A percentile compares a stretch with the other conserved stretches of the same genome.
These are phyloP conservation scores for Aspergillus hiratsukae DNA, from an alignment of 2,329 filamentous ascomycete genomes.

Conservation along the genomic window DNA sequence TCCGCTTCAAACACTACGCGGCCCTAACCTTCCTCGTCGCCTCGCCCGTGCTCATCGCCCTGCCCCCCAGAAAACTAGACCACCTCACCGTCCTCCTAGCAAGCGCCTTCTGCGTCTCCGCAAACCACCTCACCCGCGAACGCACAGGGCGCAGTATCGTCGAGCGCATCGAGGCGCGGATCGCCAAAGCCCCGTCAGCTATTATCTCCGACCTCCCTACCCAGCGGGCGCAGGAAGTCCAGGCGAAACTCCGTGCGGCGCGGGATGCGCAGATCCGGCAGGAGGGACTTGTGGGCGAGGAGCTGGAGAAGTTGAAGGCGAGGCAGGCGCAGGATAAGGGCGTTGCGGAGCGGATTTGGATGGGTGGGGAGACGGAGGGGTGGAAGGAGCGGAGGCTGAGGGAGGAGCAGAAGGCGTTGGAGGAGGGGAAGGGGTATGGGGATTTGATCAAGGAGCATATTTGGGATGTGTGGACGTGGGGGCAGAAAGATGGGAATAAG, in stretches of 20 bases:
- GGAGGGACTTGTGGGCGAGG: conserved; percentile 18
- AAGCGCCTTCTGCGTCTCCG: conserved; percentile 37
- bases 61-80: conserved; percentile 38
- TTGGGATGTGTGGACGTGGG: conserved; percentile 44
- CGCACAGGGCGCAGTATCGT: conserved; percentile 32
- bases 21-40: conserved; percentile 35
- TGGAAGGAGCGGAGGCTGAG: conserved; percentile 41
- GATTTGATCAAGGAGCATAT: conserved; percentile 45
- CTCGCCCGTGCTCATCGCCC: conserved; percentile 28
- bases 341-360: conserved; percentile 31
- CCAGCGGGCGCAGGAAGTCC: conserved; percentile 31
- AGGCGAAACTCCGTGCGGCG: conserved; percentile 26
- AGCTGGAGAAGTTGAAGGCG: conserved; percentile 32
- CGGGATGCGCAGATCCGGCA: conserved; percentile 24
- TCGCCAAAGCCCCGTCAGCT: conserved; percentile 18
- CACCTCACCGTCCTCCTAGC: conserved; percentile 34
- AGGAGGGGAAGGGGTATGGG: conserved; percentile 41
- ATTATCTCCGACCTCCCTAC: conserved; percentile 23
- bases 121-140: conserved; percentile 37
- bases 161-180: conserved; percentile 26
- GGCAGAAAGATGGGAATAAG: conserved; percentile 19
- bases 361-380: conserved; percentile 39
- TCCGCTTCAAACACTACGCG: conserved; percentile 38
- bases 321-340: conserved; percentile 27
- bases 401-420: conserved; percentile 41